Evolutionary conservation across 257 asterid genomes (phyloP).

Genomic region (Catharanthus roseus): DNA sequence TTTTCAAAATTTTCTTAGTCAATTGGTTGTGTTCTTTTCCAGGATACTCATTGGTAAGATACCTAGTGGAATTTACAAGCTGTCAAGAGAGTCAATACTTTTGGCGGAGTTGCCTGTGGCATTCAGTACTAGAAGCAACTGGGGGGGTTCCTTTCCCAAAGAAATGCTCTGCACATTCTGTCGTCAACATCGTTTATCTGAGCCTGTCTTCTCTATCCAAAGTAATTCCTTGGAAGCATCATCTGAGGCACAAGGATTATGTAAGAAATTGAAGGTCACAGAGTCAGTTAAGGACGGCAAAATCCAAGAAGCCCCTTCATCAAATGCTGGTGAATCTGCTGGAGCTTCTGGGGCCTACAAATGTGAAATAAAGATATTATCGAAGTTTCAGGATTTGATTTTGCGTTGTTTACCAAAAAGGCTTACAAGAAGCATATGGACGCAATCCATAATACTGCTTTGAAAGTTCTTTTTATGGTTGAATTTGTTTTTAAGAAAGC

Average conservation of each 20-base stretch:
- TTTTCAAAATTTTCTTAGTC: constrained; percentile 3
- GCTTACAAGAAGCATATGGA: constrained; percentile 61
- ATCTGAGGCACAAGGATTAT: constrained; percentile 42
- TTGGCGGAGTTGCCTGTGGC: constrained; percentile 69
- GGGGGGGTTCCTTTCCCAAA: constrained; percentile 86
- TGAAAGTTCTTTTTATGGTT: constrained; percentile 76
- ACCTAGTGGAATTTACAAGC: constrained; percentile 75
- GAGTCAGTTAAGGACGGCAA: constrained; percentile 33
- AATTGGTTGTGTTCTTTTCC: constrained; percentile 16
- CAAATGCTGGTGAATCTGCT: no score
- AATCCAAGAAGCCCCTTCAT: no score
- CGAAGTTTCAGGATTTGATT: constrained; percentile 56
- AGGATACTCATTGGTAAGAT: constrained; percentile 65
- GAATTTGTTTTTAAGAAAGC: constrained; percentile 43
- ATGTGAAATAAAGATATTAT: constrained; percentile 55
- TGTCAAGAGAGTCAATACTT: constrained; percentile 77
- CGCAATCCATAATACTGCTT: constrained; percentile 60
- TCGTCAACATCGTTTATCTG: constrained; percentile 70
- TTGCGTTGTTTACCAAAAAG: constrained; percentile 63
- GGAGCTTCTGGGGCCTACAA: constrained; percentile 35
- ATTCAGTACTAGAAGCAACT: constrained; percentile 58
- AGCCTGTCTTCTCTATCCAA: constrained; percentile 56
- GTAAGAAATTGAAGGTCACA: constrained; percentile 50
- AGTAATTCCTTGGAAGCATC: constrained; percentile 28
- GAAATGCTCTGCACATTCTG: constrained; percentile 72